phyloP scores from a whole-genome alignment of 2,329 filamentous ascomycete species.

The Ustulina deusta region DNA sequence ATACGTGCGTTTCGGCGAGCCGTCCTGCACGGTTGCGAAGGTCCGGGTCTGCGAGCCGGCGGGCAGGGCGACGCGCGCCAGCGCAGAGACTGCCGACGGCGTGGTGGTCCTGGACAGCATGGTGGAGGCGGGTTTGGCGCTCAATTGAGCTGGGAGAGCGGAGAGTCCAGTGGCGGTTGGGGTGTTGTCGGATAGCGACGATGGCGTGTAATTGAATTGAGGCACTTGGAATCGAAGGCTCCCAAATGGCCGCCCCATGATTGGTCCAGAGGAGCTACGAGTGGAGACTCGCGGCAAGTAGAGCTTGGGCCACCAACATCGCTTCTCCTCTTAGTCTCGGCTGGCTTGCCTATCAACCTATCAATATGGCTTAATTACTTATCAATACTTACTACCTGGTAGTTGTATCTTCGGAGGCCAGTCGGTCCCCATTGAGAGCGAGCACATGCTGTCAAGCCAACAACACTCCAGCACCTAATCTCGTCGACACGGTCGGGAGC shows the following conservation, averaged over 20 bases:
- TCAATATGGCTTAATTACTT: slow-evolving; percentile 25
- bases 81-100: slow-evolving; percentile 55
- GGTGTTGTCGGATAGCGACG: slow-evolving; percentile 44
- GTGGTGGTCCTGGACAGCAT: slow-evolving; percentile 60
- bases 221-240: slow-evolving; percentile 48
- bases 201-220: slow-evolving; percentile 42
- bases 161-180: slow-evolving; percentile 47
- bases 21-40: slow-evolving; percentile 85
- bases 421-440: slow-evolving; percentile 5
- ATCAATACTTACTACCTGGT: slow-evolving; percentile 1
- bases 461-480: no score
- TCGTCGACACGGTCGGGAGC: slow-evolving; percentile 3
- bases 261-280: slow-evolving; percentile 40
- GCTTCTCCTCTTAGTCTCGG: not conserved
- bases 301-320: slow-evolving; percentile 43
- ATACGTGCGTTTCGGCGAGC: slow-evolving; percentile 75
- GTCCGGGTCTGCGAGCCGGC: slow-evolving; percentile 69
- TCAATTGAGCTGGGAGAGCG: slow-evolving; percentile 53
- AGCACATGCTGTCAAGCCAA: not conserved
- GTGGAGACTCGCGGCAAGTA: slow-evolving; percentile 42
- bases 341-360: slow-evolving; percentile 7
- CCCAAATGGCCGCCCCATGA: slow-evolving; percentile 45
- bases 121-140: slow-evolving; percentile 50
- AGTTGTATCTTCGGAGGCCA: no score
- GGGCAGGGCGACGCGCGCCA: slow-evolving; percentile 54